Percentiles rank a stretch among this genome's conserved stretches.
Conservation (phyloP, 306 rosid species). For the Rosa persica region DNA sequence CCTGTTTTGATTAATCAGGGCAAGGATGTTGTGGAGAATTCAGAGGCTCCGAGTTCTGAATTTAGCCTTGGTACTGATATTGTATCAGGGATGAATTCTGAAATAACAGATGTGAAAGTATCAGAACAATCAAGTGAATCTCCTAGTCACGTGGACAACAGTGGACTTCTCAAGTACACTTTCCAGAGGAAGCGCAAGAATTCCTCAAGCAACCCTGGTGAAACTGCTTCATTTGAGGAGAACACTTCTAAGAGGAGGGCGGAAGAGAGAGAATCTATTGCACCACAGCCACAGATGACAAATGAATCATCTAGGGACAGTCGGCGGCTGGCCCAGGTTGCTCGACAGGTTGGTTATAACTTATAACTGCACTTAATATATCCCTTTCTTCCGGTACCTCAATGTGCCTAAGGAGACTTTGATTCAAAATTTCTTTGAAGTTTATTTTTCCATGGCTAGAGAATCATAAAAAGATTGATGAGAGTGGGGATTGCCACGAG, state of each 20-base stretch:
- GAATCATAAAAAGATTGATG: background rate
- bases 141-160: conserved; percentile 34
- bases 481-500: background rate
- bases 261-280: conserved; percentile 32
- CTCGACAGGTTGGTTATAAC: conserved; percentile 53
- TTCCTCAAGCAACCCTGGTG: conserved; percentile 33
- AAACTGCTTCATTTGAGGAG: conserved; percentile 37
- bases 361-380: background rate
- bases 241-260: conserved; percentile 38
- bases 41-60: conserved; percentile 21
- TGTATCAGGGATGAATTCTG: conserved; percentile 27
- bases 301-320: conserved; percentile 45
- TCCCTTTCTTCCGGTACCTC: conserved; percentile 19
- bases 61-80: conserved; percentile 29
- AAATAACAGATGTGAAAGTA: conserved; percentile 28
- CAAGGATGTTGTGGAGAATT: conserved; percentile 26
- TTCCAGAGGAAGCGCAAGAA: conserved; percentile 72
- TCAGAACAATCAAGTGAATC: conserved; percentile 35
- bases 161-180: conserved; percentile 52
- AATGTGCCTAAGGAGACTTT: background rate
- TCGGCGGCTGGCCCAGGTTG: conserved; percentile 51
- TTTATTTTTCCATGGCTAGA: background rate
- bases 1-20: conserved; percentile 21
- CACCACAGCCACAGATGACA: conserved; percentile 30
- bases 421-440: background rate